Conservation (phyloP, 177 flowering plant genomes). For the Vitis hybrid region DNA sequence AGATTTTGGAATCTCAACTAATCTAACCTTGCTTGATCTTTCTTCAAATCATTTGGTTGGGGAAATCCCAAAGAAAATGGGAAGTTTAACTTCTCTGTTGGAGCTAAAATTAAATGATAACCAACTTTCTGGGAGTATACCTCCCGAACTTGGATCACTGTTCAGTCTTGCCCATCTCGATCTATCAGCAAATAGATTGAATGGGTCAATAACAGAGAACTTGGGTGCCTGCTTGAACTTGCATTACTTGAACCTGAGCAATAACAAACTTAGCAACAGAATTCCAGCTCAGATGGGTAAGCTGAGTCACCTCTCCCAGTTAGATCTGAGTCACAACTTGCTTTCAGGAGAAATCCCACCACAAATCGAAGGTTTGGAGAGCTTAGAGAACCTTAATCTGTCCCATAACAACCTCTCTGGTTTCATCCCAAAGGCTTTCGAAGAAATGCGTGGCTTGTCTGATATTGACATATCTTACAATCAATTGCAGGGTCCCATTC, state of each 20-base stretch:
- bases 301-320: too few species aligned
- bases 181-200: not conserved
- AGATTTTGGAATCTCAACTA: slow-evolving; percentile 10
- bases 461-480: slow-evolving; percentile 16
- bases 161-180: slow-evolving; percentile 1
- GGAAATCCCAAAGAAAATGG: slow-evolving; percentile 18
- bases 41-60: slow-evolving; percentile 5
- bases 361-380: too few species aligned
- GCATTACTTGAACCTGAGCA: too few species aligned
- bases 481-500: slow-evolving; percentile 17
- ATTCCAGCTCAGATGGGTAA: too few species aligned
- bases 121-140: slow-evolving; percentile 8
- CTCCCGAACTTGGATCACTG: slow-evolving; percentile 13
- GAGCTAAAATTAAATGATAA: too few species aligned
- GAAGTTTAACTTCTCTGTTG: not conserved
- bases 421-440: slow-evolving; percentile 3
- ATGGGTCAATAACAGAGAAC: too few species aligned
- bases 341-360: too few species aligned
- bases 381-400: too few species aligned
- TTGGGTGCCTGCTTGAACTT: too few species aligned
- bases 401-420: slow-evolving; percentile 7
- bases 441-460: slow-evolving; percentile 1
- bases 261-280: too few species aligned
- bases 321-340: too few species aligned
- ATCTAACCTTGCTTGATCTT: slow-evolving; percentile 12